phyloP scores from a whole-genome alignment of 768 basidiomycete species.

The Trametes villosa region DNA sequence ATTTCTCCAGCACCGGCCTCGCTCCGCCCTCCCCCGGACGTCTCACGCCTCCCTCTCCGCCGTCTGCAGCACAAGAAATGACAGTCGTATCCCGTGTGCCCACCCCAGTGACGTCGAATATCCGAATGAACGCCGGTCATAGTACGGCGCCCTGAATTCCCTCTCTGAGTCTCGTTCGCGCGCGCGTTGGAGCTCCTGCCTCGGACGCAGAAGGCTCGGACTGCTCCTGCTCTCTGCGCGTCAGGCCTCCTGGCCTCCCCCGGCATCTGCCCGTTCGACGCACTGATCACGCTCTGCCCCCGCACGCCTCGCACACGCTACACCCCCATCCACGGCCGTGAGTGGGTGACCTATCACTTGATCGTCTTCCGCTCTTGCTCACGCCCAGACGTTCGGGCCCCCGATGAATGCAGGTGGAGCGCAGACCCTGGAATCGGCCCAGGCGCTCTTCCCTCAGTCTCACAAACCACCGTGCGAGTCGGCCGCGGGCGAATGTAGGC shows the following conservation, averaged over 20 bases:
- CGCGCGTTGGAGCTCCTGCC: conserved; percentile 16
- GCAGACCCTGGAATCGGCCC: not conserved
- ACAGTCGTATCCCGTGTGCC: not conserved
- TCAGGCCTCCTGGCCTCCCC: not conserved
- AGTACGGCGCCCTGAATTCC: conserved; percentile 14
- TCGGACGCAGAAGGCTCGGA: not conserved
- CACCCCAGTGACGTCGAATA: conserved; percentile 13
- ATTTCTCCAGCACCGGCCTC: too few species aligned
- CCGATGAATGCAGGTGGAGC: conserved; percentile 13
- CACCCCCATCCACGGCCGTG: not conserved
- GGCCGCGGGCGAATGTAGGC: not conserved
- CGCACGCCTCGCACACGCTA: conserved; percentile 7
- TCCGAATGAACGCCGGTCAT: conserved; percentile 22
- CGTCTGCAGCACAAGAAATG: not conserved
- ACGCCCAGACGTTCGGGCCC: not conserved
- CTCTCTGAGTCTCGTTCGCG: conserved; percentile 3
- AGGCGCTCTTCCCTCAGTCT: not conserved
- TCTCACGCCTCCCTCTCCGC: conserved; percentile 15
- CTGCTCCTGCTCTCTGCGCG: not conserved
- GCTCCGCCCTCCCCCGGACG: not conserved
- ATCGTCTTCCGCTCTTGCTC: conserved; percentile 3
- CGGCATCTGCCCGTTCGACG: not conserved
- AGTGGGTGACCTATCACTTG: conserved; percentile 5
- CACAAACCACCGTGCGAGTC: conserved; percentile 7
- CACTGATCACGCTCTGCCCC: conserved; percentile 2